Conservation (phyloP, 164 flowering plant genomes). For the Paratinospora sagittata region DNA sequence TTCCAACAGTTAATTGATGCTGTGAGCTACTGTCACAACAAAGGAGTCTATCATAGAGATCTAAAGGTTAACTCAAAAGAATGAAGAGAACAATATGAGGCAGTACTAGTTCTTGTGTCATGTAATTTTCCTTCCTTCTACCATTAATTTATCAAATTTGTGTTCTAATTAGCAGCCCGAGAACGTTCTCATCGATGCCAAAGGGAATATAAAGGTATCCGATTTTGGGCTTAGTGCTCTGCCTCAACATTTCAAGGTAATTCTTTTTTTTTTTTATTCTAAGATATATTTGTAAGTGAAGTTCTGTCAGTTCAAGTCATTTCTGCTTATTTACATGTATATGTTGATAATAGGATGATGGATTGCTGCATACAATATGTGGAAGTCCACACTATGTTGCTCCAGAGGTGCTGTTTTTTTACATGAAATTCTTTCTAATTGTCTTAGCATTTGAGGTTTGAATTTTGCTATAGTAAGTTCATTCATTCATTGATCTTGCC, state of each 20-base stretch:
- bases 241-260: constrained; percentile 88
- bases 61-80: constrained; percentile 49
- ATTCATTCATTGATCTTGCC: background rate
- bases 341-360: constrained; percentile 56
- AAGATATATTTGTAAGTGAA: background rate
- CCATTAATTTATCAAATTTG: background rate
- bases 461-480: background rate
- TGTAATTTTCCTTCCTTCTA: too few relatives aligned
- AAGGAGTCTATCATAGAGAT: constrained; percentile 89
- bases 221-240: constrained; percentile 98
- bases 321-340: background rate
- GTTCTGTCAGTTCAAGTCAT: background rate
- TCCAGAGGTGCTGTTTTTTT: constrained; percentile 47
- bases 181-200: constrained; percentile 73
- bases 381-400: constrained; percentile 99
- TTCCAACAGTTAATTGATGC: too few relatives aligned
- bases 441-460: background rate
- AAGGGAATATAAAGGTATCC: constrained; percentile 80
- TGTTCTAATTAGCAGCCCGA: constrained; percentile 56
- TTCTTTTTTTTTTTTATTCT: background rate
- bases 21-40: constrained; percentile 81
- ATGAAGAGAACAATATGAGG: background rate
- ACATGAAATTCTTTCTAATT: background rate
- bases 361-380: constrained; percentile 90
- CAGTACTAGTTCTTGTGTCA: too few relatives aligned